phyloP scores from a whole-genome alignment of 2,329 filamentous ascomycete species.

The Pezizomycotina sp. region DNA sequence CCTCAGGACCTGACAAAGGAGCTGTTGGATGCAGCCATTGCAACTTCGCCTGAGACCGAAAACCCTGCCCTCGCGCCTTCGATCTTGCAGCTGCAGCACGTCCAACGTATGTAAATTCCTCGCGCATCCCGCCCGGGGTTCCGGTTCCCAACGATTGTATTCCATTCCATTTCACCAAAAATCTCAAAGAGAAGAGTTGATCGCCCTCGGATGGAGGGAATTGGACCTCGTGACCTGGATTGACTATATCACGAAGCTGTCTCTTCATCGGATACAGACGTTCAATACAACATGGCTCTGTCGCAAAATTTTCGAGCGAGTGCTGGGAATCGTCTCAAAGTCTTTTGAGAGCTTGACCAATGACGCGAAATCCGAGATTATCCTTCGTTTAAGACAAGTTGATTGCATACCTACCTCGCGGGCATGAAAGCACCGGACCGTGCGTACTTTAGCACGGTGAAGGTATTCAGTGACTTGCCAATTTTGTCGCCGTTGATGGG shows the following conservation, averaged over 20 bases:
- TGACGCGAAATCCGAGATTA: constrained; percentile 47
- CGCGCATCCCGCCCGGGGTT: constrained; percentile 62
- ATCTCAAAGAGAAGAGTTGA: constrained; percentile 50
- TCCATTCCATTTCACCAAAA: constrained; percentile 65
- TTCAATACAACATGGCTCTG: constrained; percentile 53
- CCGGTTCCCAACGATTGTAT: constrained; percentile 70
- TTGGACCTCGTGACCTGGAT: constrained; percentile 77
- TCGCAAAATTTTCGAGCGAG: constrained; percentile 56
- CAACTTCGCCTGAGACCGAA: constrained; percentile 32
- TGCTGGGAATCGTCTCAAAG: constrained; percentile 69
- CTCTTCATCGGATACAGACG: constrained; percentile 38
- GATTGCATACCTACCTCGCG: constrained; percentile 73
- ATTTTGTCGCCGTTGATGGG: constrained; percentile 57
- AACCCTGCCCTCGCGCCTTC: constrained; percentile 41
- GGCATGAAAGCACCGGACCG: constrained; percentile 77
- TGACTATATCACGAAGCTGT: constrained; percentile 50
- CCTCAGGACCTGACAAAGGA: constrained; percentile 49
- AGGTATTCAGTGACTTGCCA: constrained; percentile 84
- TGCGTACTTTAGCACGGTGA: constrained; percentile 85
- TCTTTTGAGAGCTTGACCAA: constrained; percentile 68
- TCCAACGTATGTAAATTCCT: constrained; percentile 61
- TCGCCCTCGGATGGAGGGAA: constrained; percentile 71
- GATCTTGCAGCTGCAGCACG: constrained; percentile 60
- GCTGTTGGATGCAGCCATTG: constrained; percentile 66
- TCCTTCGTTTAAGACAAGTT: constrained; percentile 46